Conservation (phyloP, 192 early-diverging fungal genomes). For the Gaertneriomyces semiglobifer region DNA sequence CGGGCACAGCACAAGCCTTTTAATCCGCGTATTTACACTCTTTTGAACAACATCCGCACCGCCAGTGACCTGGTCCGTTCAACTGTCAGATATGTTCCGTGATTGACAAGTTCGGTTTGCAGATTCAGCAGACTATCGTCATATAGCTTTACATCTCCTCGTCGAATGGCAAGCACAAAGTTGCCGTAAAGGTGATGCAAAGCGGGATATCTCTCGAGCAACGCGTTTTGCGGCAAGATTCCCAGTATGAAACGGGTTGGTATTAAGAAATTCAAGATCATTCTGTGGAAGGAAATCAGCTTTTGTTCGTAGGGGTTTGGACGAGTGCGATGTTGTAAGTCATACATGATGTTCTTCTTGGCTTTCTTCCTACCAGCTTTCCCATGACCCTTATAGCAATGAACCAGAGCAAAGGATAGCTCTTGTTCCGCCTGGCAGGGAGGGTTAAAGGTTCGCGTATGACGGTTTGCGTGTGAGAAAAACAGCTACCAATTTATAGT, state of each 20-base stretch:
- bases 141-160: slow-evolving; percentile 73
- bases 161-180: slow-evolving; percentile 62
- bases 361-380: background rate
- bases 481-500: slow-evolving; percentile 57
- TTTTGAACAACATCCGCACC: slow-evolving; percentile 72
- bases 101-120: slow-evolving; percentile 58
- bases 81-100: slow-evolving; percentile 77
- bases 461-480: background rate
- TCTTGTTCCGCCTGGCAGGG: slow-evolving; percentile 51
- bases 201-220: slow-evolving; percentile 62
- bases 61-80: slow-evolving; percentile 72
- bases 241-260: slow-evolving; percentile 76
- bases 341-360: background rate
- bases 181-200: slow-evolving; percentile 59
- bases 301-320: slow-evolving; percentile 31
- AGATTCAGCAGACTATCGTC: slow-evolving; percentile 57
- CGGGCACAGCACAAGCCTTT: background rate
- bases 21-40: slow-evolving; percentile 55
- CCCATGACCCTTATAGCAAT: slow-evolving; percentile 31
- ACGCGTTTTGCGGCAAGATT: slow-evolving; percentile 55
- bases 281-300: slow-evolving; percentile 43
- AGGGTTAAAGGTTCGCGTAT: background rate
- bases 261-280: slow-evolving; percentile 77
- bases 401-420: slow-evolving; percentile 46
- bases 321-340: background rate